These are phyloP conservation scores for Gnaphalium uliginosum DNA, from an alignment of 129 eudicot species.

Conservation along the genomic window DNA sequence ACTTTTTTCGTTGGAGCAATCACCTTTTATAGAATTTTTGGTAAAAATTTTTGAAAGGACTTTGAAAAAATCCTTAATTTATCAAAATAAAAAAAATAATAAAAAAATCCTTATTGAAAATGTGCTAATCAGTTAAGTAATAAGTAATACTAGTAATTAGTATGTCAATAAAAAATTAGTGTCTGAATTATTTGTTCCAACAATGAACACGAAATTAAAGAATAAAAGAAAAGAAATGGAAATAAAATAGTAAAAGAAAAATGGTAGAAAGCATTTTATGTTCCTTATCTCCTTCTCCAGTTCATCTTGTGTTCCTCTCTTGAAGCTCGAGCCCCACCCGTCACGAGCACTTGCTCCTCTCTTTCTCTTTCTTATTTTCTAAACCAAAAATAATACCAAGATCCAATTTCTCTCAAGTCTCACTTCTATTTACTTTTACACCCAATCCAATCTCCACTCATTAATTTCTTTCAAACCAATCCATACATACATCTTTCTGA, in stretches of 20 bases:
- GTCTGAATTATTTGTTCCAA: background rate
- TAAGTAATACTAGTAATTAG: too few species aligned
- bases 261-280: constrained; percentile 4
- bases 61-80: too few species aligned
- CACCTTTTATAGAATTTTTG: too few species aligned
- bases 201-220: too few species aligned
- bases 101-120: too few species aligned
- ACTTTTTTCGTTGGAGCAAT: too few species aligned
- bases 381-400: background rate
- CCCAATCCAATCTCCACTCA: constrained; percentile 31
- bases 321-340: constrained; percentile 70
- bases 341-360: constrained; percentile 48
- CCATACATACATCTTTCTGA: background rate
- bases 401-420: constrained; percentile 6
- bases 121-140: too few species aligned
- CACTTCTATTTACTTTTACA: background rate
- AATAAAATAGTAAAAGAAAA: background rate
- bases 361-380: constrained; percentile 17
- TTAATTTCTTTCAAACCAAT: constrained; percentile 31
- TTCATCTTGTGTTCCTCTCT: constrained; percentile 55
- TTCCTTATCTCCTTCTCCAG: constrained; percentile 55
- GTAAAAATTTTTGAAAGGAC: too few species aligned
- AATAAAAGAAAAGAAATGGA: background rate
- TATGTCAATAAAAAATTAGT: too few species aligned
- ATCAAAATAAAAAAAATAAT: too few species aligned